phyloP scores from a whole-genome alignment of 1,284 basidiomycete species.

The Peniophora sp. region DNA sequence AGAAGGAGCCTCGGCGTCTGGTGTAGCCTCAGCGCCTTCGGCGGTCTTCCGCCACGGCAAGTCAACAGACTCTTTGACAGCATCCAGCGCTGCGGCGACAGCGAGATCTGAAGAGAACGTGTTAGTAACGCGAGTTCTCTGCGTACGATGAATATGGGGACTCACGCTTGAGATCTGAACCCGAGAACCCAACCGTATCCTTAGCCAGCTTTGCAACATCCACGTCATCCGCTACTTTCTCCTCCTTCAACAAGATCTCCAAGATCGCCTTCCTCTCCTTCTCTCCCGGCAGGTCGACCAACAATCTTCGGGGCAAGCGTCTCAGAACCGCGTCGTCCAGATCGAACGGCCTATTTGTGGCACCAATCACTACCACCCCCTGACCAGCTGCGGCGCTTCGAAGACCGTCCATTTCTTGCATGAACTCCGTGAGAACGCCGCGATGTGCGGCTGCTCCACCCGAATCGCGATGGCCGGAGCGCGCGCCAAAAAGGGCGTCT shows the following conservation, averaged over 20 bases:
- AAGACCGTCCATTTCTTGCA: slow-evolving; percentile 98
- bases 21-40: background rate
- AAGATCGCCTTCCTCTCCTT: slow-evolving; percentile 81
- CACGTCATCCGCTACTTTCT: slow-evolving; percentile 62
- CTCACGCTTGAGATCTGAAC: slow-evolving; percentile 90
- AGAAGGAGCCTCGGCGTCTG: background rate
- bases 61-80: slow-evolving; percentile 75
- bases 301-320: slow-evolving; percentile 72
- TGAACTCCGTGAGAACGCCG: slow-evolving; percentile 87
- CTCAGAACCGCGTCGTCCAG: slow-evolving; percentile 81
- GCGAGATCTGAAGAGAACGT: slow-evolving; percentile 59
- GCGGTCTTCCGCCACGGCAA: slow-evolving; percentile 53
- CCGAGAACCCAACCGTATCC: slow-evolving; percentile 81
- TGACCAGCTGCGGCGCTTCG: slow-evolving; percentile 69
- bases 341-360: slow-evolving; percentile 87
- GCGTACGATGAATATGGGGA: slow-evolving; percentile 10
- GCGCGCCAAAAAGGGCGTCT: slow-evolving; percentile 88
- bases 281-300: slow-evolving; percentile 80
- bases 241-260: slow-evolving; percentile 74
- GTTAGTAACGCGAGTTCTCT: slow-evolving; percentile 4
- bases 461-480: slow-evolving; percentile 73
- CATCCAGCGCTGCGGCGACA: slow-evolving; percentile 81
- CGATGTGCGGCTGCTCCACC: slow-evolving; percentile 81
- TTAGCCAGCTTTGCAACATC: slow-evolving; percentile 58
- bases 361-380: slow-evolving; percentile 88